Evolutionary conservation across 2,329 filamentous ascomycete species (phyloP), one percentile per base, ranked within the genome.

Genomic region (Aureobasidium musti): DNA sequence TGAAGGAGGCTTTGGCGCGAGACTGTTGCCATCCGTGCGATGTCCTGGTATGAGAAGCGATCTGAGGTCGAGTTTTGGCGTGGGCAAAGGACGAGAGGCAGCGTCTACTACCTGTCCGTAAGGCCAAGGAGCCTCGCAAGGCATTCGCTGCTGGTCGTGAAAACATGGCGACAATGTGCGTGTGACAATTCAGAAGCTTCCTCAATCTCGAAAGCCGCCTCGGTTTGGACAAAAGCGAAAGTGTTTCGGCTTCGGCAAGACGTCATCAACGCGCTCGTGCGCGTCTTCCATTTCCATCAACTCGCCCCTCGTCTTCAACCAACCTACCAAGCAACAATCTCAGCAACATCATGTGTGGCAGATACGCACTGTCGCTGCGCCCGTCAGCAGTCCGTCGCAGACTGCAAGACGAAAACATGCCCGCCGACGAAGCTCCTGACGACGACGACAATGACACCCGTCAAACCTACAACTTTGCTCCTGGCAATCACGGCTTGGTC

Each of bases 401-500:
- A 75, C 82, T 97, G 7, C 84, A 91, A 72, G 83, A 92, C 41
- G 85, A 92, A 72, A 83, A 89, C 68, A 91, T 96, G 86, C 84
- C 83, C 2, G 87, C 91, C 2, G 83, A 89, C 67, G 72, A 73
- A 17, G 87, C 85, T 0, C 91, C 91, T 0, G 84, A 85, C 4
- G 91, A 96, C 72, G 87, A 92, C 26, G 91, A 96, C 71, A 86
- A 91, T 21, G 85, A 81, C 54, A 79, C 87, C 39, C 86, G 90
- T 43, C 90, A 91, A 74, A 92, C 86, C 41, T 97, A 96, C 80
- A 98, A 98, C 76, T 96, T 99, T 75, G 92, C 94, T 0, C 95
- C 95, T 0, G 91, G 93, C 0, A 91, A 92, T 69, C 84, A 90
- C 73, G 94, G 95, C 39, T 82, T 95, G 28, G 91, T 98, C 30